Percentiles rank a stretch among this genome's conserved stretches.
These are phyloP conservation scores for Curvularia sp. DNA, from an alignment of 2,329 filamentous ascomycete genomes.

Conservation along the genomic window DNA sequence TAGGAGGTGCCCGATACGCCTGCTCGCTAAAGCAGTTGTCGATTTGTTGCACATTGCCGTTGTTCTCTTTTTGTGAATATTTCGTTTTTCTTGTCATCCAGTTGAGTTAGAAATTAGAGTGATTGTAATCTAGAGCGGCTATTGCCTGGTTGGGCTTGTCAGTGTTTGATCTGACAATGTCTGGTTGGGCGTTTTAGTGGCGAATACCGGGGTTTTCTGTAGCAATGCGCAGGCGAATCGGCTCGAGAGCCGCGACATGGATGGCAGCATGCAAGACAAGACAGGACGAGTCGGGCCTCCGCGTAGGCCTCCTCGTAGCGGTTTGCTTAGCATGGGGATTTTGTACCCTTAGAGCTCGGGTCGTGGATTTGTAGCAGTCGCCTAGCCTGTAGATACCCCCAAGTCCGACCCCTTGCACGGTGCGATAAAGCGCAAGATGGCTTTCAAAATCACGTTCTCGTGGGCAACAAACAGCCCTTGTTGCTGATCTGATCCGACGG, in stretches of 20 bases:
- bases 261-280: neutral
- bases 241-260: conserved; percentile 6
- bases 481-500: too few relatives aligned
- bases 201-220: neutral
- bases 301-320: neutral
- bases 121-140: conserved; percentile 8
- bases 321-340: conserved; percentile 5
- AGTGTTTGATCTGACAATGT: neutral
- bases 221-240: conserved; percentile 6
- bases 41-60: neutral
- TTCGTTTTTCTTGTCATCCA: neutral
- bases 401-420: neutral
- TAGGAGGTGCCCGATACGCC: conserved; percentile 59
- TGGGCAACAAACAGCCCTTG: too few relatives aligned
- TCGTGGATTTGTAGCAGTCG: conserved; percentile 1
- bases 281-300: conserved; percentile 1
- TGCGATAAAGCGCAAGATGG: too few relatives aligned
- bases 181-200: conserved; percentile 13
- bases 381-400: conserved; percentile 9
- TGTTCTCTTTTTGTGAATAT: neutral
- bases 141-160: conserved; percentile 7
- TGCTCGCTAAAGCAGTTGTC: conserved; percentile 22
- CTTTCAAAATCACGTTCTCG: too few relatives aligned
- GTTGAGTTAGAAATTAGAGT: neutral
- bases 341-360: neutral